A percentile compares a stretch with the other conserved stretches of the same genome.
Conservation (phyloP, 202 grass and related monocot genomes). For the Panicum virgatum region DNA sequence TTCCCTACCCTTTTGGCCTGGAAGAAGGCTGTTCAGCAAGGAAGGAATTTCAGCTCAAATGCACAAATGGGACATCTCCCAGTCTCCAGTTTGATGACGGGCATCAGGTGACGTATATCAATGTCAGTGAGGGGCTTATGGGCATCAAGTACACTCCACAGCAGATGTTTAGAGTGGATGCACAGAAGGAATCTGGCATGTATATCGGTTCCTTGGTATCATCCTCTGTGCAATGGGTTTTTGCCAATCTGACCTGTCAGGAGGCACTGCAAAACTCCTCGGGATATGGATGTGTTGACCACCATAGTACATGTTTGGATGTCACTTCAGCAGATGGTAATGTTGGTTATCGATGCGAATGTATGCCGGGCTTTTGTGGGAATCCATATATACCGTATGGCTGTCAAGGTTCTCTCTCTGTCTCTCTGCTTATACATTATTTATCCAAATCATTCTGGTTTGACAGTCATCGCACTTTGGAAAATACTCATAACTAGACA, state of each 20-base stretch:
- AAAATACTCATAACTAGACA: background rate
- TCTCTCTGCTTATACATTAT: background rate
- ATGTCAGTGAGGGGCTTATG: background rate
- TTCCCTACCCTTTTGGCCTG: constrained; percentile 15
- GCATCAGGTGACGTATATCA: background rate
- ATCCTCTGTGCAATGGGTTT: background rate
- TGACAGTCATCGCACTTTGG: background rate
- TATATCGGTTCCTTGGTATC: background rate
- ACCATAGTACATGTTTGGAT: background rate
- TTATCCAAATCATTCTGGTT: background rate
- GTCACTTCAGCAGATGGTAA: background rate
- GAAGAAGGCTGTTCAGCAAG: constrained; percentile 21
- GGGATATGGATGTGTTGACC: constrained; percentile 15
- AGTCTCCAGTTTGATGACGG: background rate
- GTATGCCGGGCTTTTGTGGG: background rate
- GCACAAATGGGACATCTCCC: background rate
- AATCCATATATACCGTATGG: constrained; percentile 21
- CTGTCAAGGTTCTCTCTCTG: background rate
- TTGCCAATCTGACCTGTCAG: constrained; percentile 10
- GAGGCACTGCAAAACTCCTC: background rate
- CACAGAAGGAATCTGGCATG: background rate
- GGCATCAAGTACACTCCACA: background rate
- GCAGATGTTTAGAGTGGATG: background rate
- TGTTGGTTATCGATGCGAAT: constrained; percentile 31
- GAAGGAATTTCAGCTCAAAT: background rate